Evolutionary conservation across 257 asterid species (phyloP), one percentile per base, ranked within the genome.

Genomic region (Misopates orontium): DNA sequence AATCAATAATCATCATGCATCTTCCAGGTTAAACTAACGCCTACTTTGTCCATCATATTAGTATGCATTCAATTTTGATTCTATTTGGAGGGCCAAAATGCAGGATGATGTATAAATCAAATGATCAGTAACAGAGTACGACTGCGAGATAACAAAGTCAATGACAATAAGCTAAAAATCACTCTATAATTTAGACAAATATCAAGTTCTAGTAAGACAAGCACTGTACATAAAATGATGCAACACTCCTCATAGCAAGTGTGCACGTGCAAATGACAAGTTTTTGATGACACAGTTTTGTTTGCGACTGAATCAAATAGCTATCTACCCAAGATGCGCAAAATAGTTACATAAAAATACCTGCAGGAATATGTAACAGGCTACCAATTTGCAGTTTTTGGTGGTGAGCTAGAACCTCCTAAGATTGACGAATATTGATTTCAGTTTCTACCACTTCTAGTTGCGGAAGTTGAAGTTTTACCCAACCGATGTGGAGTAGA

Each of bases 381-480:
- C 44, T 65, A 53, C 50, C 44, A 58, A 60, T 62, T 28, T 54
- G 13, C 62, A 36, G 31, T 18, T 48, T 54, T 28, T 15, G 71
- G 32, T 44, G 70, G 68, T 54, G 76, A 67, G 60, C 71, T 58
- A n/a, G 76, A 72, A 21, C 61, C 69, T 40, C 25, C 65, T 48
- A 50, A 63, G 8, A 75, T 40, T 16, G 77, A 42, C 13, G 81
- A 61, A 21, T 52, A 71, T 53, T 24, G 69, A 55, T 71, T 76
- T 64, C 56, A 23, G 17, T 63, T 79, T 56, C 83, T 77, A 23
- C 58, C 17, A 45, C 69, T 72, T 67, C 73, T 66, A 56, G 83
- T 15, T 58, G 72, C 59, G 8, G 73, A 73, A 64, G 60, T 58
- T 44, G 77, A 64, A 28, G 75, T 47, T 42, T 42, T 20, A 25